Evolutionary conservation across 148 eudicot genomes (phyloP).

Genomic region (Arbutus unedo): DNA sequence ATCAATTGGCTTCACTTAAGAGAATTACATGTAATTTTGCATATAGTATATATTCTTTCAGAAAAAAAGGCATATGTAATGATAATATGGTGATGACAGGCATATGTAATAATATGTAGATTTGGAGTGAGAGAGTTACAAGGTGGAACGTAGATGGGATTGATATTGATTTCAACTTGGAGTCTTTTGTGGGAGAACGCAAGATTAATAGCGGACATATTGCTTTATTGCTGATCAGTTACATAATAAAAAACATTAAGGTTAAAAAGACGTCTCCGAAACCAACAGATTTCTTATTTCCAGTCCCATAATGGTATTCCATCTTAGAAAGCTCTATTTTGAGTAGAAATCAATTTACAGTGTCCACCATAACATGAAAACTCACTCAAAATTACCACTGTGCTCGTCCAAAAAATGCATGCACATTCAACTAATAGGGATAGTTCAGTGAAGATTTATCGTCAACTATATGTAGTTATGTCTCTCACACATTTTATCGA

Average conservation of each 20-base stretch:
- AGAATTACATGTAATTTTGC: no score
- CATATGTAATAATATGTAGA: no score
- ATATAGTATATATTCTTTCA: no score
- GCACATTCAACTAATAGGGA: background rate
- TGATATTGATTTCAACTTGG: slow-evolving; percentile 75
- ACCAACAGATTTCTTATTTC: background rate
- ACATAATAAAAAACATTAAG: background rate
- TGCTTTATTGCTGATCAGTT: slow-evolving; percentile 61
- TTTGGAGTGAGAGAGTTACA: no score
- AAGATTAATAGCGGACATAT: slow-evolving; percentile 69
- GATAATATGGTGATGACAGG: no score
- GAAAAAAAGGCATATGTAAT: no score
- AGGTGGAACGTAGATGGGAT: no score
- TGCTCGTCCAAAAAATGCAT: background rate
- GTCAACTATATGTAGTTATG: background rate
- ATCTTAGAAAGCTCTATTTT: background rate
- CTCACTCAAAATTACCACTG: background rate
- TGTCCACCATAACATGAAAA: background rate
- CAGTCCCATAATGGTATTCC: background rate
- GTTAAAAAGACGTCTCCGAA: background rate
- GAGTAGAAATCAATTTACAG: background rate
- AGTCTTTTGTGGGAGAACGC: slow-evolving; percentile 80
- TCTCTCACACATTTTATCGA: no score
- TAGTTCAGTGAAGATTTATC: slow-evolving; percentile 2
- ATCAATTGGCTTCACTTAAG: no score